Percentiles rank a stretch among this genome's conserved stretches.
phyloP scores from a whole-genome alignment of 1,284 basidiomycete genomes.

The Ceratobasidium sp. region DNA sequence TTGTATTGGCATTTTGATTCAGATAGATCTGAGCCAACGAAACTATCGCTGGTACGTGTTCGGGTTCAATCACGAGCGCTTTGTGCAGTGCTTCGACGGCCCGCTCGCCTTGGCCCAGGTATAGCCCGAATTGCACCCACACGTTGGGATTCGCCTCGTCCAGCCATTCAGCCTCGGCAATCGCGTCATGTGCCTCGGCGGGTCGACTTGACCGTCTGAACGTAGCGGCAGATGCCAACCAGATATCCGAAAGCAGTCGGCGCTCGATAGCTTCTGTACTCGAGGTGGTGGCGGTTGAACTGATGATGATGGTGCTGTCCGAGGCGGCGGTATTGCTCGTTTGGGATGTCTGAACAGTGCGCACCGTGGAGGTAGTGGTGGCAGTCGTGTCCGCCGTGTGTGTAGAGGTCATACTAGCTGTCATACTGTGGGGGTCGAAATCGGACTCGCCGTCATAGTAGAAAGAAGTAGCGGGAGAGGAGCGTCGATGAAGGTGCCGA shows the following conservation, averaged over 20 bases:
- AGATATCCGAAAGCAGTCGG: slow-evolving; percentile 84
- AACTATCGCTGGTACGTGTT: slow-evolving; percentile 81
- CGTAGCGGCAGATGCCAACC: slow-evolving; percentile 94
- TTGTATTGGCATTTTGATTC: slow-evolving; percentile 52
- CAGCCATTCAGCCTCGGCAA: slow-evolving; percentile 94
- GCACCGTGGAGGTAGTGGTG: slow-evolving; percentile 16
- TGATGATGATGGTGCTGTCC: slow-evolving; percentile 35
- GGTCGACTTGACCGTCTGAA: slow-evolving; percentile 91
- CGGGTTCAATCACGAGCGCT: slow-evolving; percentile 81
- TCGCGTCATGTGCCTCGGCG: slow-evolving; percentile 89
- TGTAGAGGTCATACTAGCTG: slow-evolving; percentile 11
- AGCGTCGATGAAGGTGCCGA: slow-evolving; percentile 61
- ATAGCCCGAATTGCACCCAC: slow-evolving; percentile 93
- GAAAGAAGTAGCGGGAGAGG: slow-evolving; percentile 26
- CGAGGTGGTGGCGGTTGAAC: slow-evolving; percentile 52
- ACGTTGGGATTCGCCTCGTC: slow-evolving; percentile 90
- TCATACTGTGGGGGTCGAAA: slow-evolving; percentile 37
- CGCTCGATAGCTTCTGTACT: slow-evolving; percentile 63
- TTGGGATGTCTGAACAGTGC: background rate
- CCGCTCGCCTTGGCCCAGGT: slow-evolving; percentile 70
- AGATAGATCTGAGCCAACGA: slow-evolving; percentile 84
- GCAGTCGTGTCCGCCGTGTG: background rate
- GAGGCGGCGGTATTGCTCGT: slow-evolving; percentile 16
- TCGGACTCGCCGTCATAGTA: slow-evolving; percentile 34
- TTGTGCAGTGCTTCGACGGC: slow-evolving; percentile 85